Evolutionary conservation across 495 filamentous ascomycete species (phyloP).

Genomic region (Tetracladium setigerum): DNA sequence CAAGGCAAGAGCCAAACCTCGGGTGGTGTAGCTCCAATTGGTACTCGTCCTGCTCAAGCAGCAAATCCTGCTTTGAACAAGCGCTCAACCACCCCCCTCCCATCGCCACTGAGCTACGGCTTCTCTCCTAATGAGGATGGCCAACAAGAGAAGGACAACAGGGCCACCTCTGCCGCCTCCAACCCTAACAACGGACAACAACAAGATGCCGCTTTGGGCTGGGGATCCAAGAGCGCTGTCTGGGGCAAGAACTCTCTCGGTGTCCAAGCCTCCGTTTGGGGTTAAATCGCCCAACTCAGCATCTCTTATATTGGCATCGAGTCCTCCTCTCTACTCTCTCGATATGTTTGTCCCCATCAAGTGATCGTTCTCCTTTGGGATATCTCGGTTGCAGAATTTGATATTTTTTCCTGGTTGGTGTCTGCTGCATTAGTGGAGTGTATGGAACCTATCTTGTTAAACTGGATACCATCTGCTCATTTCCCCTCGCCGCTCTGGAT

Average conservation of each 20-base stretch:
- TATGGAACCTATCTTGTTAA: not conserved
- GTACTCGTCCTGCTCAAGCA: constrained; percentile 66
- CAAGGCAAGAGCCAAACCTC: constrained; percentile 48
- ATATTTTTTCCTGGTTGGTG: not conserved
- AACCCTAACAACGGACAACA: constrained; percentile 33
- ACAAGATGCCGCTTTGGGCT: constrained; percentile 43
- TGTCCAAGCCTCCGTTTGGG: constrained; percentile 73
- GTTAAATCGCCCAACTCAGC: constrained; percentile 33
- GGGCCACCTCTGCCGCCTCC: constrained; percentile 26
- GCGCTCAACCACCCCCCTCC: constrained; percentile 81
- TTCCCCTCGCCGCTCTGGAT: not conserved
- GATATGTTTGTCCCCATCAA: not conserved
- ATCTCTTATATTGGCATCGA: no score
- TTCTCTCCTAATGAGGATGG: constrained; percentile 44
- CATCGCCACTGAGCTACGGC: constrained; percentile 79
- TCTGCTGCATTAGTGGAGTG: constrained; percentile 6
- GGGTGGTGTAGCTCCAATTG: constrained; percentile 80
- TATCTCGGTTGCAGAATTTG: not conserved
- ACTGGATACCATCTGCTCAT: constrained; percentile 6
- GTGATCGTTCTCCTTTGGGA: not conserved
- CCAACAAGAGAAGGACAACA: constrained; percentile 10
- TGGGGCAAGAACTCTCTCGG: constrained; percentile 70
- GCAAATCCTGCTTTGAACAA: constrained; percentile 57
- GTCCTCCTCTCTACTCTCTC: not conserved
- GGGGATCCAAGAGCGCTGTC: constrained; percentile 64